Base-by-base conservation (phyloP, 176 grass and related monocot genomes). In the Paspalum notatum region DNA sequence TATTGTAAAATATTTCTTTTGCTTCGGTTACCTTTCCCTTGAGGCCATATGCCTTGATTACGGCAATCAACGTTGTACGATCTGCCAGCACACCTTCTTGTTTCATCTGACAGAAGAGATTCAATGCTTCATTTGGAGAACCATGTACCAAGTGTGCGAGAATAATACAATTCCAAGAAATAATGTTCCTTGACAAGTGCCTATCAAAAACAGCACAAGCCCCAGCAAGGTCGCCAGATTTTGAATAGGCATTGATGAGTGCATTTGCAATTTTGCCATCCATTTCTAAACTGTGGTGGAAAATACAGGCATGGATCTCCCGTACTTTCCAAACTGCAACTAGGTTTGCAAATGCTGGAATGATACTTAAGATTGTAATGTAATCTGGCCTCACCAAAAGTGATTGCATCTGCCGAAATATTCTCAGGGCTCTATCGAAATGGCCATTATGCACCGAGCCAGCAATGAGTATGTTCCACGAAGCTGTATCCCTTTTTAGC, bases 401-500 rank as follows among this genome's bases (percentile, higher is more conserved):
- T 21, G 77, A 74, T 53, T 91, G 89, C 92, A 94, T 91, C 49
- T 91, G 86, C 58, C 71, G 74, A 64, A 91, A 91, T 89, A 91
- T 87, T 76, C 73, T 89, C 52, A 91, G 59, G 55, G 89, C 89
- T 74, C 87, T 91, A 76, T 94, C 78, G 43, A 58, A 66, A 82
- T 87, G 77, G 32, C 89, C 92, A 79, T 94, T 94, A 47, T 87
- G 67, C 73, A 89, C 80, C 20, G 86, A 94, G 48, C 92, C 89
- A 49, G 89, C 76, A 68, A 94, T 94, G 61, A 94, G 92, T 89
- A 87, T 84, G 74, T 94, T 94, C 89, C 92, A 94, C 14, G 92
- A 89, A 66, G 92, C 86, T n/a, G 86, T 91, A 72, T 89, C 90
- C 77, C 86, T 87, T 85, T 82, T 91, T 13, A 89, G 69, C 63